These are phyloP conservation scores for Talaromyces sp. DNA, from an alignment of 2,329 filamentous ascomycete species.

Conservation along the genomic window DNA sequence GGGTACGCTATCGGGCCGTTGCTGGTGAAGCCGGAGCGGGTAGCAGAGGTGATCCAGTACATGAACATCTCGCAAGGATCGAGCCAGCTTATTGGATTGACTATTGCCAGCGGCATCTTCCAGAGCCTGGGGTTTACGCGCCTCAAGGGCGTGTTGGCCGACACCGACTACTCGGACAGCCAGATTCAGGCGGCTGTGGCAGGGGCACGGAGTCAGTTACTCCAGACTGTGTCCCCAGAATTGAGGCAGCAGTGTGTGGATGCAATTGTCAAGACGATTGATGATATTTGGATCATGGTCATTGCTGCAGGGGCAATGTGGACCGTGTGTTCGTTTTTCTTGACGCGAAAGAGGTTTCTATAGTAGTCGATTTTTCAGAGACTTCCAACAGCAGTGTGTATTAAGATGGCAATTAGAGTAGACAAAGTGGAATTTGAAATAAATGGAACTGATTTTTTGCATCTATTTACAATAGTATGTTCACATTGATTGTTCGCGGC, in stretches of 20 bases:
- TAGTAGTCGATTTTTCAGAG: neutral
- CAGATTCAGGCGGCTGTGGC: neutral
- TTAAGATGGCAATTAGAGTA: neutral
- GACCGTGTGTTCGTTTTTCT: neutral
- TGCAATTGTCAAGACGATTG: neutral
- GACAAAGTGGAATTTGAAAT: neutral
- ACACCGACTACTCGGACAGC: neutral
- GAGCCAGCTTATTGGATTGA: neutral
- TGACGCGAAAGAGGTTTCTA: neutral
- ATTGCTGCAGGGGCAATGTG: neutral
- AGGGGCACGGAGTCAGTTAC: neutral
- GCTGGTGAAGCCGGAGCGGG: neutral
- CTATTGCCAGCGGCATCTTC: slow-evolving; percentile 4
- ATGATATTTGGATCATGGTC: neutral
- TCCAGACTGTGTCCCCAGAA: neutral
- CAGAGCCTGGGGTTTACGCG: neutral
- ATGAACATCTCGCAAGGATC: slow-evolving; percentile 5
- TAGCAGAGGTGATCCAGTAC: neutral
- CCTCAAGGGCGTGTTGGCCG: neutral
- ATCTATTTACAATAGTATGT: neutral
- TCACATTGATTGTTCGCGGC: neutral
- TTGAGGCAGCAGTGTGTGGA: neutral
- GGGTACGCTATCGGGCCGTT: slow-evolving; percentile 15
- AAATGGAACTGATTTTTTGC: neutral
- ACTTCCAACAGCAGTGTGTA: neutral